Percentiles rank a stretch among this genome's conserved stretches.
phyloP scores from a whole-genome alignment of 2,329 filamentous ascomycete species.

The Triangularia verruculosa region DNA sequence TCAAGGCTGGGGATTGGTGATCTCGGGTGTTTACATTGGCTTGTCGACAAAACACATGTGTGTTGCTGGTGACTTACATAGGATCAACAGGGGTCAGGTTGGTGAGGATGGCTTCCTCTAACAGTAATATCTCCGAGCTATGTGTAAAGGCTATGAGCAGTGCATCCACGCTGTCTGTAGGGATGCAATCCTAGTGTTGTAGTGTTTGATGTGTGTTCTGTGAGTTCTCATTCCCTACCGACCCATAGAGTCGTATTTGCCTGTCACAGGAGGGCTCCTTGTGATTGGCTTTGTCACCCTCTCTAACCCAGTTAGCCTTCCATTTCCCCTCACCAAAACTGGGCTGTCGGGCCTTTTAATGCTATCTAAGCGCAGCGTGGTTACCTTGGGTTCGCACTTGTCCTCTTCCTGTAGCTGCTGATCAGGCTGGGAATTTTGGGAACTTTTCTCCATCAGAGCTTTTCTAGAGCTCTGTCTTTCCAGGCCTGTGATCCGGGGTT shows the following conservation, averaged over 20 bases:
- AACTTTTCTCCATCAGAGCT: neutral
- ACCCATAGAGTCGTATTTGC: slow-evolving; percentile 35
- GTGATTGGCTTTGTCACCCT: slow-evolving; percentile 22
- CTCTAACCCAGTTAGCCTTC: slow-evolving; percentile 22
- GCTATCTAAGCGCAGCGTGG: neutral
- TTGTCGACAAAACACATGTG: neutral
- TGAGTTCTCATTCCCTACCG: slow-evolving; percentile 27
- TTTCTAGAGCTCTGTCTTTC: neutral
- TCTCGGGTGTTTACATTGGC: neutral
- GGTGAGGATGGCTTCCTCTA: neutral
- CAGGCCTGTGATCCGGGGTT: neutral
- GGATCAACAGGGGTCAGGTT: neutral
- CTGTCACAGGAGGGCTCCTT: slow-evolving; percentile 23
- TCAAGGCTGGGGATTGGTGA: neutral
- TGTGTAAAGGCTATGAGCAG: neutral
- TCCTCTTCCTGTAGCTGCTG: neutral
- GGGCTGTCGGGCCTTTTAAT: slow-evolving; percentile 3
- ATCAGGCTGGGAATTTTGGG: neutral
- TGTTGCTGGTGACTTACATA: neutral
- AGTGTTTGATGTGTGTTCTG: neutral
- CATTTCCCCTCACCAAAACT: slow-evolving; percentile 4
- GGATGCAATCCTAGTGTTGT: neutral
- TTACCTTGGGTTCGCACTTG: neutral
- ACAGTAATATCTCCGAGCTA: slow-evolving; percentile 1
- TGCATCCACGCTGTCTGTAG: neutral